Percentiles rank a stretch among this genome's conserved stretches.
These are phyloP conservation scores for Saccharomyces kudriavzevii DNA, from an alignment of 805 yeast species.

Conservation along the genomic window DNA sequence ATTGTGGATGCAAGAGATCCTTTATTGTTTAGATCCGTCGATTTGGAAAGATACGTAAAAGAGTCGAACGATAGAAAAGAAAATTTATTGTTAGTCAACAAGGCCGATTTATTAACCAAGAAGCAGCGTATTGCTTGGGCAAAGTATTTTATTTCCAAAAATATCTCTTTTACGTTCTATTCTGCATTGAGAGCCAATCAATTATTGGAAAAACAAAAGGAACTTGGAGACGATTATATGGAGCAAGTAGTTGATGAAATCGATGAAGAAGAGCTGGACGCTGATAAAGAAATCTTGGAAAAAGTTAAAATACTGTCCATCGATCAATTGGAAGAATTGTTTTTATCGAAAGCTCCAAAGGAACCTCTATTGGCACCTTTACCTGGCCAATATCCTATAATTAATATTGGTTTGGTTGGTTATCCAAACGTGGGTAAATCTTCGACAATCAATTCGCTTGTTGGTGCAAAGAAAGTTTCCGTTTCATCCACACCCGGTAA, in stretches of 20 bases:
- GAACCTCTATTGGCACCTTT: slow-evolving; percentile 44
- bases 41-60: slow-evolving; percentile 73
- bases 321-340: slow-evolving; percentile 76
- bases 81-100: slow-evolving; percentile 79
- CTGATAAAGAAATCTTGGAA: slow-evolving; percentile 34
- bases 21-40: slow-evolving; percentile 76
- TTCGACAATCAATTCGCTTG: slow-evolving; percentile 94
- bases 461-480: slow-evolving; percentile 95
- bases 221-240: slow-evolving; percentile 24
- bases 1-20: slow-evolving; percentile 98
- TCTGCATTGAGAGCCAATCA: slow-evolving; percentile 83
- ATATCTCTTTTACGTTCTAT: slow-evolving; percentile 83
- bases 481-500: slow-evolving; percentile 98
- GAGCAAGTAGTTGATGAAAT: slow-evolving; percentile 29
- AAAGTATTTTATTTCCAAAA: slow-evolving; percentile 56
- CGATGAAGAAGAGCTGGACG: slow-evolving; percentile 25
- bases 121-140: slow-evolving; percentile 85
- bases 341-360: slow-evolving; percentile 67
- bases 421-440: slow-evolving; percentile 96
- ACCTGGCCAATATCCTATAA: slow-evolving; percentile 51
- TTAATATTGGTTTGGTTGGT: slow-evolving; percentile 93
- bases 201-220: slow-evolving; percentile 54
- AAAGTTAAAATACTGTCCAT: slow-evolving; percentile 67
- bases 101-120: slow-evolving; percentile 78
- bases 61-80: slow-evolving; percentile 69